Conservation (phyloP, 345 rosid species). For the Gossypium anomalum region DNA sequence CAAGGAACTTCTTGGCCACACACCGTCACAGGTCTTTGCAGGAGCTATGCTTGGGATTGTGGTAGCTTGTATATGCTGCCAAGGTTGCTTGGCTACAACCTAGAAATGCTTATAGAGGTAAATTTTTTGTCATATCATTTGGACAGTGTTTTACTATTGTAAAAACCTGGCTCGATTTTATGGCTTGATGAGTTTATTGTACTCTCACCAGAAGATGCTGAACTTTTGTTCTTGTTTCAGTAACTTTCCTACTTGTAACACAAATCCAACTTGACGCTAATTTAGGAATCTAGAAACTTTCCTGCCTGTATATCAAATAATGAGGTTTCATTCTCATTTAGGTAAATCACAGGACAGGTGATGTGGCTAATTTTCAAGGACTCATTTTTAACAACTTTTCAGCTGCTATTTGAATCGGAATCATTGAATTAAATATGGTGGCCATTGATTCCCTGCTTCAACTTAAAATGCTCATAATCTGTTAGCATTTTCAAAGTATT, state of each 20-base stretch:
- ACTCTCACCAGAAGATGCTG: background rate
- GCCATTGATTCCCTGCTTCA: too few relatives aligned
- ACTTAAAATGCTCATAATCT: too few relatives aligned
- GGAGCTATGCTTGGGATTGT: constrained; percentile 81
- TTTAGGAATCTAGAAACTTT: background rate
- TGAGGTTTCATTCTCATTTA: too few relatives aligned
- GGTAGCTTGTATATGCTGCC: constrained; percentile 71
- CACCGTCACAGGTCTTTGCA: constrained; percentile 82
- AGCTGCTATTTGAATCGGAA: too few relatives aligned
- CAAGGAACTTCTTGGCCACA: constrained; percentile 89
- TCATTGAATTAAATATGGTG: too few relatives aligned
- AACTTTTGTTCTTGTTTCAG: background rate
- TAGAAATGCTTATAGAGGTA: constrained; percentile 27
- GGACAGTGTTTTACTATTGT: background rate
- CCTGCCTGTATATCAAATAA: background rate
- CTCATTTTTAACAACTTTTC: too few relatives aligned
- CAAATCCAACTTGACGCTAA: background rate
- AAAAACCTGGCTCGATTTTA: constrained; percentile 11
- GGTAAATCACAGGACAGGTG: too few relatives aligned
- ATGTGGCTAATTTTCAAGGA: too few relatives aligned
- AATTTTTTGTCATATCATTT: constrained; percentile 16
- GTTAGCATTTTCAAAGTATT: too few relatives aligned
- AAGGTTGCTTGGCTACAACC: constrained; percentile 50
- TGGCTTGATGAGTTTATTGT: constrained; percentile 14
- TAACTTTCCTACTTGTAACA: background rate